Evolutionary conservation across 345 rosid species (phyloP), one percentile per base, ranked within the genome.

Genomic region (Geranium rotundifolium): DNA sequence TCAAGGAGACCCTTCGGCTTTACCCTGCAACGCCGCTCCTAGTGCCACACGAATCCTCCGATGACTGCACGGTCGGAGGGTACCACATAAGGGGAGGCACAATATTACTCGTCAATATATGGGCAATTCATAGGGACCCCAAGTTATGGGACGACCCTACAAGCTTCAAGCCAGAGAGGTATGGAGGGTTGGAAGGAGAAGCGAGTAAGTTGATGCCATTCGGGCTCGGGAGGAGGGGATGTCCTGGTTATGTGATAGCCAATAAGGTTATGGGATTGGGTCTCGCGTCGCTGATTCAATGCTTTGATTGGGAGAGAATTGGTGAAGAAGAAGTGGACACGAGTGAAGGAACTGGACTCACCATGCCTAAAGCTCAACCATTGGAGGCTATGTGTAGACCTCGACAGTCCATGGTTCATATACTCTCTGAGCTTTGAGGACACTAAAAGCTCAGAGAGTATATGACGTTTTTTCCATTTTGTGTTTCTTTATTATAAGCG

Each of bases 71-170:
- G n/a, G n/a, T n/a, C n/a, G n/a, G n/a, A n/a, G n/a, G n/a, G n/a
- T n/a, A n/a, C n/a, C n/a, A n/a, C n/a, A n/a, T n/a, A n/a, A n/a
- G n/a, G n/a, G n/a, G n/a, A n/a, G n/a, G n/a, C n/a, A n/a, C n/a
- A n/a, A n/a, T n/a, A n/a, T n/a, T n/a, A n/a, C n/a, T n/a, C n/a
- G n/a, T n/a, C n/a, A n/a, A n/a, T n/a, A n/a, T n/a, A n/a, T n/a
- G n/a, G n/a, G n/a, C n/a, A n/a, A n/a, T n/a, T n/a, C n/a, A 83
- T 37, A 56, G 61, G 50, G 72, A 72, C 67, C 76, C 66, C 6
- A 18, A 60, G 17, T 4, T 64, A 19, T 72, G 81, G 74, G 56
- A n/a, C 6, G 78, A 74, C 1, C 72, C 74, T 0, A n/a, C 55
- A 0, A 66, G 12, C 2, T 74, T 70, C 63, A 60, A 17, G 65